Percentiles rank a stretch among this genome's conserved stretches.
Conservation (phyloP, 441 rosid species). For the Breynia disticha region DNA sequence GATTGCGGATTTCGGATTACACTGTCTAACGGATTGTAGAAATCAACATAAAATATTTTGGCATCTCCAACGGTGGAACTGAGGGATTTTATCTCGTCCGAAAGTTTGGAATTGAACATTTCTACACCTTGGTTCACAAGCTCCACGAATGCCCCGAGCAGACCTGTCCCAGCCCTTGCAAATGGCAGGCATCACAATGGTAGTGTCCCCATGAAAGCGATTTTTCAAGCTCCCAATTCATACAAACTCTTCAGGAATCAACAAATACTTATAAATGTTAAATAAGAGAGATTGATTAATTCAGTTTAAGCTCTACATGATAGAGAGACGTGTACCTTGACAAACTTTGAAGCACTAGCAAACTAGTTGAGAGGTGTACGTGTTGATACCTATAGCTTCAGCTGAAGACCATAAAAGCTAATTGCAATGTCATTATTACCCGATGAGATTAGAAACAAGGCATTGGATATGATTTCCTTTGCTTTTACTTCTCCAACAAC, state of each 20-base stretch:
- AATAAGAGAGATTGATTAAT: not conserved
- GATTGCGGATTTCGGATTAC: not conserved
- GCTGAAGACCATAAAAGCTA: slow-evolving; percentile 25
- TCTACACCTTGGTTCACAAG: not conserved
- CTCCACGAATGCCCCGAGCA: not conserved
- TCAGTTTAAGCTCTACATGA: not conserved
- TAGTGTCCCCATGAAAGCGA: slow-evolving; percentile 3
- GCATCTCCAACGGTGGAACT: not conserved
- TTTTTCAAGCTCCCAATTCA: not conserved
- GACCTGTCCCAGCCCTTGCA: not conserved
- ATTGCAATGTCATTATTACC: slow-evolving; percentile 44
- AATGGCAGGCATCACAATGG: slow-evolving; percentile 6
- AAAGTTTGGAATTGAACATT: not conserved
- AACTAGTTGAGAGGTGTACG: slow-evolving; percentile 17
- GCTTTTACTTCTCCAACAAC: slow-evolving; percentile 33
- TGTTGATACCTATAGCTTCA: slow-evolving; percentile 16
- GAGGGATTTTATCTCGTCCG: not conserved
- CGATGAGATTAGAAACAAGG: slow-evolving; percentile 34
- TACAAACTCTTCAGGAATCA: not conserved
- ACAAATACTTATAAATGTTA: not conserved
- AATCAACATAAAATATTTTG: not conserved
- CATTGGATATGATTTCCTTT: slow-evolving; percentile 20
- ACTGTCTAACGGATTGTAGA: not conserved
- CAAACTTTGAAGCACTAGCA: not conserved
- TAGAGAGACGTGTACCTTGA: not conserved